Percentiles rank a stretch among this genome's conserved stretches.
Evolutionary conservation across 129 eudicot genomes (phyloP).

Genomic region (Kitagawia praeruptora): DNA sequence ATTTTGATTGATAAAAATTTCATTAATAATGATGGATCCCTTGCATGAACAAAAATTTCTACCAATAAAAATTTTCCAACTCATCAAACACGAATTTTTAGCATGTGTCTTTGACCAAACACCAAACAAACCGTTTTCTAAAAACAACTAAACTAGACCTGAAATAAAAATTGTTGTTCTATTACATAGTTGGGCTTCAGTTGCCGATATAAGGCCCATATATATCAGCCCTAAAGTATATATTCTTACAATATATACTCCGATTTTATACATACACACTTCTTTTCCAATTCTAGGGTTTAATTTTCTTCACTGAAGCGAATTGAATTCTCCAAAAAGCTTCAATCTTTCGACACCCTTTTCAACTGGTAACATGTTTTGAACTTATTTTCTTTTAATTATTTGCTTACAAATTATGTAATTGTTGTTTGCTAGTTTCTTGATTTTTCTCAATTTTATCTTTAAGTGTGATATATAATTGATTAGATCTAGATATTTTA

Average conservation of each 20-base stretch:
- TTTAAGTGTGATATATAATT: not conserved
- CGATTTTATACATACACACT: not conserved
- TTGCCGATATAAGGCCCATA: slow-evolving; percentile 48
- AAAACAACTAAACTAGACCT: too few relatives aligned
- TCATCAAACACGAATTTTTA: too few relatives aligned
- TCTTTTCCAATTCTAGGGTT: not conserved
- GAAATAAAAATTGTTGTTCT: too few relatives aligned
- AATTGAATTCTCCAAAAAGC: not conserved
- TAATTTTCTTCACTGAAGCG: not conserved
- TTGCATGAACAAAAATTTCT: too few relatives aligned
- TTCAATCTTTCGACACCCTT: not conserved
- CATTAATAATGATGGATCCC: too few relatives aligned
- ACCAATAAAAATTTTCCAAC: too few relatives aligned
- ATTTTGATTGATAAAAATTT: too few relatives aligned
- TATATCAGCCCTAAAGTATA: not conserved
- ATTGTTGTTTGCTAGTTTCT: not conserved
- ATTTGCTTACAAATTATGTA: not conserved
- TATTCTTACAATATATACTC: not conserved
- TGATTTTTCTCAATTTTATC: not conserved
- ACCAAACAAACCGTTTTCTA: too few relatives aligned
- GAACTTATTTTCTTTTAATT: not conserved
- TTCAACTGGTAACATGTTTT: not conserved
- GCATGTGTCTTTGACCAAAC: too few relatives aligned
- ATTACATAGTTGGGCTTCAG: too few relatives aligned
- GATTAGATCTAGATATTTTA: not conserved